Percentiles rank a stretch among this genome's conserved stretches.
Conservation (phyloP, 2,329 filamentous ascomycete genomes). For the Epichloe scottii region DNA sequence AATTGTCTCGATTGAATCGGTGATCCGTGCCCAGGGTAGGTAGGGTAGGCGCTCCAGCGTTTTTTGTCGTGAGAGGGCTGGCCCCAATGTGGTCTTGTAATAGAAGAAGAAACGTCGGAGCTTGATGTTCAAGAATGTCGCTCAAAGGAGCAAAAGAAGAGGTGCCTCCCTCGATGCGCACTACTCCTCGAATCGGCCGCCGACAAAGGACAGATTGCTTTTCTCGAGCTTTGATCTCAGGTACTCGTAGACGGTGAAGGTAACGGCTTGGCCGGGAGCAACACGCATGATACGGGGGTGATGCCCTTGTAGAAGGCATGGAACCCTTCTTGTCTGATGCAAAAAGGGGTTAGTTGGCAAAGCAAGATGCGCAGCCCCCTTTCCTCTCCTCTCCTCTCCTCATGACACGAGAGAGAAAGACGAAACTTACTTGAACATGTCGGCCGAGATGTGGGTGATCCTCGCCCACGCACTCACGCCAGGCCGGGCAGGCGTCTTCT, state of each 20-base stretch:
- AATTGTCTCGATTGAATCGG: not conserved
- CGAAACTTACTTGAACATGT: conserved; percentile 62
- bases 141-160: not conserved
- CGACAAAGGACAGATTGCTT: conserved; percentile 46
- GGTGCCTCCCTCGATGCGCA: not conserved
- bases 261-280: conserved; percentile 80
- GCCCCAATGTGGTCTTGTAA: not conserved
- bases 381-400: not conserved
- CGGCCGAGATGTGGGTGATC: conserved; percentile 64
- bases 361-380: not conserved
- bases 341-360: not conserved
- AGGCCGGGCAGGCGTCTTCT: conserved; percentile 72
- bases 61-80: not conserved
- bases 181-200: conserved; percentile 57
- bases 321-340: conserved; percentile 68
- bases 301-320: conserved; percentile 99
- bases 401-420: not conserved
- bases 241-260: conserved; percentile 67
- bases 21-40: not conserved
- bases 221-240: conserved; percentile 61
- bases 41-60: not conserved
- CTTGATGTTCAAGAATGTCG: not conserved
- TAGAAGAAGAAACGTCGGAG: not conserved
- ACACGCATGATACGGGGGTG: conserved; percentile 93
- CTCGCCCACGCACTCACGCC: conserved; percentile 71